These are phyloP conservation scores for Ganoderma meredithae DNA, from an alignment of 1,284 basidiomycete species.

Conservation along the genomic window DNA sequence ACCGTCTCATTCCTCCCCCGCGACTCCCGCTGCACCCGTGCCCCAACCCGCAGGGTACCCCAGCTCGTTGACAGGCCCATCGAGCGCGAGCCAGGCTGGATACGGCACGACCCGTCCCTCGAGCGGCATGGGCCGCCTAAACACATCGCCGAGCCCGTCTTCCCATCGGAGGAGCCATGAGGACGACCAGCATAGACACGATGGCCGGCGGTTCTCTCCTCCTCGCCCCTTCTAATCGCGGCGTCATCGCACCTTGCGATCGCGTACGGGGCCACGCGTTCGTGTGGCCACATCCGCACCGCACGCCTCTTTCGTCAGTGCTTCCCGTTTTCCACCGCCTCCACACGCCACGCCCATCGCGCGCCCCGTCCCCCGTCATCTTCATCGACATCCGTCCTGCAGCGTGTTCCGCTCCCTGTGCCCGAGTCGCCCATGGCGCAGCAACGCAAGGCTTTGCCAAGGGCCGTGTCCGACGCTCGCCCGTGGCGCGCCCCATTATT, in stretches of 20 bases:
- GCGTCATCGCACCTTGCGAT: constrained; percentile 30
- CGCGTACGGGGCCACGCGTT: constrained; percentile 26
- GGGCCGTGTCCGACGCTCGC: constrained; percentile 3
- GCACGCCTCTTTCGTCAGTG: constrained; percentile 7
- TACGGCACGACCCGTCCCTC: constrained; percentile 30
- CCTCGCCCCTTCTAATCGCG: constrained; percentile 33
- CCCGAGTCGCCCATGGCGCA: constrained; percentile 6
- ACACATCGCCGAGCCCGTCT: constrained; percentile 34
- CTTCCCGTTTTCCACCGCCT: constrained; percentile 4
- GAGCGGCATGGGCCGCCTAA: constrained; percentile 32
- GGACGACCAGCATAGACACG: constrained; percentile 32
- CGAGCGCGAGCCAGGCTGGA: constrained; percentile 32
- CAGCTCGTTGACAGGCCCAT: constrained; percentile 24
- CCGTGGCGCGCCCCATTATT: constrained; percentile 19
- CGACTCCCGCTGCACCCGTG: constrained; percentile 23
- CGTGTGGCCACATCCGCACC: constrained; percentile 23
- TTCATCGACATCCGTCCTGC: constrained; percentile 2
- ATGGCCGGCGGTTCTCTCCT: constrained; percentile 27
- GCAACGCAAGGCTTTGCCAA: background rate
- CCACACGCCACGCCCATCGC: constrained; percentile 8
- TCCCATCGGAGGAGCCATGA: constrained; percentile 35
- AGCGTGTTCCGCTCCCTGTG: background rate
- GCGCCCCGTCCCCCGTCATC: constrained; percentile 7
- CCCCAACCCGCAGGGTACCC: constrained; percentile 28
- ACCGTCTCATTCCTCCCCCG: constrained; percentile 42